phyloP scores from a whole-genome alignment of 768 basidiomycete species.

The Cystobasidium onofrii region DNA sequence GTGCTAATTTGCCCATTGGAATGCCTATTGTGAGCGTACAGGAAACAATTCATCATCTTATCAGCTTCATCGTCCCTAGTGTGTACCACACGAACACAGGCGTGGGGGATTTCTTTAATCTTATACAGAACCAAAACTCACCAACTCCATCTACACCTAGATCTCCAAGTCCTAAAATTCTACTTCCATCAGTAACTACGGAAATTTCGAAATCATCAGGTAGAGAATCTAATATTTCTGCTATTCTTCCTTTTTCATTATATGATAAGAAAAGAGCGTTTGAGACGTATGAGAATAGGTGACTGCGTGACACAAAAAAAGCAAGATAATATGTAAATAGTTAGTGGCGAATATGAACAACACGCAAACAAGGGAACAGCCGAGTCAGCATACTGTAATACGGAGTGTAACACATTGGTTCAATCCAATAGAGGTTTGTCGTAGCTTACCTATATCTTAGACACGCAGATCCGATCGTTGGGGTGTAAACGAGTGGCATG shows the following conservation, averaged over 20 bases:
- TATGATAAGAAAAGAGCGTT: conserved; percentile 56
- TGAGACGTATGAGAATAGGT: conserved; percentile 27
- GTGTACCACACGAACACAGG: too few species aligned
- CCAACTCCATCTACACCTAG: conserved; percentile 48
- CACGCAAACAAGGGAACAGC: too few species aligned
- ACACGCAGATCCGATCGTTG: conserved; percentile 71
- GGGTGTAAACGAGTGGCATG: conserved; percentile 79
- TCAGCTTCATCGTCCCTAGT: too few species aligned
- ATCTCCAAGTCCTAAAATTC: conserved; percentile 72
- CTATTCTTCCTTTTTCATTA: conserved; percentile 73
- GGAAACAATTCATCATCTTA: too few species aligned
- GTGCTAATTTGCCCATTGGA: conserved; percentile 80
- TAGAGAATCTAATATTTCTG: conserved; percentile 58
- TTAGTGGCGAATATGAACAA: too few species aligned
- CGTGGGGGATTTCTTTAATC: too few species aligned
- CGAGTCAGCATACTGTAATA: too few species aligned
- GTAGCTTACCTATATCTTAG: conserved; percentile 29
- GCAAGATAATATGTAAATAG: conserved; percentile 55
- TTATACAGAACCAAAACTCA: background rate
- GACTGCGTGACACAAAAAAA: conserved; percentile 60
- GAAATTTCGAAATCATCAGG: conserved; percentile 65
- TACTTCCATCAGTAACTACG: conserved; percentile 88
- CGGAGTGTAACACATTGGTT: too few species aligned
- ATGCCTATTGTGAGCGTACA: conserved; percentile 46
- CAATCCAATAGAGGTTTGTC: too few species aligned